Evolutionary conservation across 371 early-diverging fungal species (phyloP), one percentile per base, ranked within the genome.

Genomic region (Mucor piriformis): DNA sequence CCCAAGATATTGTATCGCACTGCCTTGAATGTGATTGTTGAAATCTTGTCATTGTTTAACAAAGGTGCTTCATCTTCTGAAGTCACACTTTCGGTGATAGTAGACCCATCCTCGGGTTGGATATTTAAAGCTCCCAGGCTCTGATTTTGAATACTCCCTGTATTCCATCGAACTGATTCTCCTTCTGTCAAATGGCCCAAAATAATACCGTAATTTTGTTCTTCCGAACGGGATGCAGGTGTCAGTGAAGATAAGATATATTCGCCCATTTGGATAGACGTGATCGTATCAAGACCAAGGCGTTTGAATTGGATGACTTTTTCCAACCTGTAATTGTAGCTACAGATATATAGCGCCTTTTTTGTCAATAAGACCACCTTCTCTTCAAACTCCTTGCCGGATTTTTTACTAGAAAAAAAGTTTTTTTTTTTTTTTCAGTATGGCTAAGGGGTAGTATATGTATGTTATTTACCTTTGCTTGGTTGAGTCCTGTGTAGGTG

Each of bases 331-430:
- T 88, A 88, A 66, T 90, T 84, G 57, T 87, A 89, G 24, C 86
- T 82, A 67, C 92, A 92, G 24, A 92, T 69, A 61, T 90, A 90
- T 0, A 92, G 57, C 0, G 92, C 90, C 18, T 78, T 75, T 23
- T 82, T 76, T 0, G 92, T 89, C 44, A 92, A 61, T 0, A 89
- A 61, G 0, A 92, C 74, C 3, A 92, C 84, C 67, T 89, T 87
- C 66, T 92, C 90, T 57, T 88, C 86, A 54, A 86, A 86, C 12
- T 66, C 64, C 27, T 72, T 77, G 7, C 40, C 6, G 16, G 57
- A 23, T 50, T 51, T 57, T 12, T 24, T 37, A 24, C 15, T 33
- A 16, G 44, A 34, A 11, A 34, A 11, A 1, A 34, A 11, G 34
- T 11, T 8, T 34, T 13, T 34, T 34, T 25, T 37, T 48, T 2